These are phyloP conservation scores for Globisporangium takayamanum DNA, from an alignment of 352 stramenopile species.

Conservation along the genomic window DNA sequence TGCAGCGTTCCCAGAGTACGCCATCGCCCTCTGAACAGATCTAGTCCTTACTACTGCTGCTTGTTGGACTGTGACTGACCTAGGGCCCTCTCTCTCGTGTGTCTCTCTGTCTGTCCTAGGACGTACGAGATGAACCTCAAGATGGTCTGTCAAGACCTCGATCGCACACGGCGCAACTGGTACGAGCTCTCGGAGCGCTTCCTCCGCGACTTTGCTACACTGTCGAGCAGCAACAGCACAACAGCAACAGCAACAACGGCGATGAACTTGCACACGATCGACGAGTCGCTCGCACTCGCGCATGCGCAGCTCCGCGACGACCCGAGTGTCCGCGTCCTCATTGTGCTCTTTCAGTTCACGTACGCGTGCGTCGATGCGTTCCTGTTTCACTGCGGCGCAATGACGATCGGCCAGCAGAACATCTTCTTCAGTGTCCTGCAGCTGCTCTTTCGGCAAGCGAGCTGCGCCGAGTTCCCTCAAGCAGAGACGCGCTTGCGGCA, in stretches of 20 bases:
- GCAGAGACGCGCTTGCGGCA: conserved; percentile 31
- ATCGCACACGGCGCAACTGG: conserved; percentile 44
- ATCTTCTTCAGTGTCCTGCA: conserved; percentile 68
- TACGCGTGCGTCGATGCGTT: conserved; percentile 77
- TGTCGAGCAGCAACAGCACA: background rate
- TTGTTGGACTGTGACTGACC: background rate
- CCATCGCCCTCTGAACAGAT: background rate
- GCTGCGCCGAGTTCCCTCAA: conserved; percentile 50
- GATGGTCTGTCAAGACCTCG: conserved; percentile 41
- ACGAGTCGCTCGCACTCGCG: conserved; percentile 31
- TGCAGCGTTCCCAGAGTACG: conserved; percentile 58
- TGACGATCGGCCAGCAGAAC: conserved; percentile 73
- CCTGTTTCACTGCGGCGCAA: conserved; percentile 64
- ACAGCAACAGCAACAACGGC: background rate
- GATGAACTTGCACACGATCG: conserved; percentile 32
- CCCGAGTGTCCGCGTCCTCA: conserved; percentile 18
- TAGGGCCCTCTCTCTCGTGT: background rate
- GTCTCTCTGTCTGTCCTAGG: conserved; percentile 19
- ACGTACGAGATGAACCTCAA: conserved; percentile 70
- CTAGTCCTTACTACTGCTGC: too few relatives aligned
- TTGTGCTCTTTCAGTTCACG: conserved; percentile 75
- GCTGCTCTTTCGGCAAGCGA: conserved; percentile 72
- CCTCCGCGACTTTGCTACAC: conserved; percentile 25
- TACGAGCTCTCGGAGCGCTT: conserved; percentile 48
- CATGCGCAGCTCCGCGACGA: conserved; percentile 13